Conservation (phyloP, 108 stramenopile species). For the Nitzschia putrida region DNA sequence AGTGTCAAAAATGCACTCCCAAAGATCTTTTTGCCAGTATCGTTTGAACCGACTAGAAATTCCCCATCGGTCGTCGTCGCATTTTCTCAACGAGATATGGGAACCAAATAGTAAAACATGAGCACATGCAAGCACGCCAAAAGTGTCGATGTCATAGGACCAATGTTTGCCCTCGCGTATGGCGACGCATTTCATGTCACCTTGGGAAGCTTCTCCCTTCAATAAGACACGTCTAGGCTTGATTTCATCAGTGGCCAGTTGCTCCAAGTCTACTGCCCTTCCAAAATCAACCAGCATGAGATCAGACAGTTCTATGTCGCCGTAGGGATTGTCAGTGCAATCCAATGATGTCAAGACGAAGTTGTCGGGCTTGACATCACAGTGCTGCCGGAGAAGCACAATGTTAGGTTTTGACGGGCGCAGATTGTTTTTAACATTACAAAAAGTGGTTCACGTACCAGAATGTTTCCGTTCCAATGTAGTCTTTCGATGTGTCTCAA, state of each 20-base stretch:
- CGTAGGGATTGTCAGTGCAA: constrained; percentile 18
- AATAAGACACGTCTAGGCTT: constrained; percentile 49
- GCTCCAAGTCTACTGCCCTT: constrained; percentile 61
- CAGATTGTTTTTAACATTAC: background rate
- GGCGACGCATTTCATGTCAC: constrained; percentile 64
- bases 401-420: background rate
- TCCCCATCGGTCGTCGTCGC: constrained; percentile 47
- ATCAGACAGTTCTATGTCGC: constrained; percentile 47
- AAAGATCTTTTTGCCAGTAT: constrained; percentile 71
- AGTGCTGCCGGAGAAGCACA: constrained; percentile 41
- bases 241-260: constrained; percentile 11
- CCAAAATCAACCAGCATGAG: constrained; percentile 85
- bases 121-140: constrained; percentile 64
- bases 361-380: constrained; percentile 86
- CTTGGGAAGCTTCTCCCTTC: constrained; percentile 46
- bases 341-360: constrained; percentile 60
- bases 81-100: constrained; percentile 58
- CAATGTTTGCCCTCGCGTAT: constrained; percentile 70
- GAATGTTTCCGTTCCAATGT: constrained; percentile 71
- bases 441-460: constrained; percentile 52
- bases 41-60: constrained; percentile 52
- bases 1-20: constrained; percentile 63
- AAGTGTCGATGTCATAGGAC: constrained; percentile 80
- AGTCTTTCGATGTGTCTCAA: constrained; percentile 64
- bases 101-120: constrained; percentile 69